These are phyloP conservation scores for Ambrosia artemisiifolia DNA, from an alignment of 129 eudicot species.

Conservation along the genomic window DNA sequence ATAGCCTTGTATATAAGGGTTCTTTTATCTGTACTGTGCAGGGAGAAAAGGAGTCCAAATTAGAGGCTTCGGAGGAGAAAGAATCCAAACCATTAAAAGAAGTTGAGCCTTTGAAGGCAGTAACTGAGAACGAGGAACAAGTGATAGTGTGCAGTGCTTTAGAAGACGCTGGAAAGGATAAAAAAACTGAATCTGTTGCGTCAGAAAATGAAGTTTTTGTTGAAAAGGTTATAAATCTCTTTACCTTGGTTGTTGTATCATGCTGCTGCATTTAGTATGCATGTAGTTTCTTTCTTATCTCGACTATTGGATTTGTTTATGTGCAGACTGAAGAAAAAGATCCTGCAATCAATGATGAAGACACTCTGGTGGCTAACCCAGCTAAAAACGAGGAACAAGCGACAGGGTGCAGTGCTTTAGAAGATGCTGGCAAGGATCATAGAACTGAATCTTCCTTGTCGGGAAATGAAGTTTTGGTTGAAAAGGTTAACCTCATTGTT, in stretches of 20 bases:
- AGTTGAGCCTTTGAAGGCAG: slow-evolving; percentile 1
- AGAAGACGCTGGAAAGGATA: slow-evolving; percentile 19
- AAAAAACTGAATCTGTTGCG: background rate
- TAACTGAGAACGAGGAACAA: slow-evolving; percentile 14
- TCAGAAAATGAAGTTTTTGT: slow-evolving; percentile 13
- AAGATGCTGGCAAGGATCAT: slow-evolving; percentile 17
- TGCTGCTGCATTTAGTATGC: background rate
- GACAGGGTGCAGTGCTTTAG: slow-evolving; percentile 18
- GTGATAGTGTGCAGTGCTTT: slow-evolving; percentile 18
- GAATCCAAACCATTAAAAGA: slow-evolving; percentile 21
- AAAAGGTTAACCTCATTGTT: too few relatives aligned
- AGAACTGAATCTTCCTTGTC: background rate
- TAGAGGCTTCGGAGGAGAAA: slow-evolving; percentile 8
- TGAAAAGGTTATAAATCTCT: slow-evolving; percentile 14
- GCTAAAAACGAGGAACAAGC: slow-evolving; percentile 14
- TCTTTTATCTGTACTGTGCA: slow-evolving; percentile 3
- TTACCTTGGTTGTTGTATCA: background rate
- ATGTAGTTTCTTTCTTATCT: background rate
- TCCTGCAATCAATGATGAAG: slow-evolving; percentile 12
- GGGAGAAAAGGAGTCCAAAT: slow-evolving; percentile 21
- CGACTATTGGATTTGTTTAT: slow-evolving; percentile 8
- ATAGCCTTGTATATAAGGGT: background rate
- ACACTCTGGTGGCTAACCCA: slow-evolving; percentile 8
- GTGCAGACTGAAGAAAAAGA: slow-evolving; percentile 15
- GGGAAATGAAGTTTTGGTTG: background rate